Base-by-base conservation (phyloP, 805 yeast species). In the Pichia membranifaciens region DNA sequence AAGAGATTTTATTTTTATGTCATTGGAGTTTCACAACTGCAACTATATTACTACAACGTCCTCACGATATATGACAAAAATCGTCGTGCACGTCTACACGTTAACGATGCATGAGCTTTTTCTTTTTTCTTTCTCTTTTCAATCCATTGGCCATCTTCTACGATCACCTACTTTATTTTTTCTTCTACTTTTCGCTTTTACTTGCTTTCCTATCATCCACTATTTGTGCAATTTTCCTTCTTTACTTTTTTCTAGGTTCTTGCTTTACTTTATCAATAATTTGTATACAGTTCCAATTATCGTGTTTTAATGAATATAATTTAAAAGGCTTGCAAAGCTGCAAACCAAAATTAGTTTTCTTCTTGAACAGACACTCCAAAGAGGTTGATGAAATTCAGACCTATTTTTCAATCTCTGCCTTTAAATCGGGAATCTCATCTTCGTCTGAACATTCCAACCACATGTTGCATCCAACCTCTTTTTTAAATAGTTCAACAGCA, bases 401-500 rank as follows among this genome's bases (percentile, higher is more conserved):
- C 28, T 35, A 58, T 28, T 51, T 52, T 38, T 53, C 60, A 37
- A 65, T 56, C 43, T 58, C 57, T 5, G 64, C 70, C 53, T 74
- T 78, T 25, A 83, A 59, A 15, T 75, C 79, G 37, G 79, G 86
- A 33, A 84, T 75, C 45, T 85, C 91, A 35, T 84, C 90, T 48
- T 78, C 82, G 41, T 84, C 89, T 17, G 72, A 77, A 22, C 80
- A 58, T 56, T 83, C 84, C 35, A 83, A 69, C 32, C 84, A 70
- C 58, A 81, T 74, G 59, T 45, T 64, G n/a, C 87, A 88, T 16
- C 88, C 87, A n/a, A 90, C 83, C 54, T 83, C 82, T 43, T 78
- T 81, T 63, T 91, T 75, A 48, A 90, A 74, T 53, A 83, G 66
- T 61, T 90, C 96, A 20, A 87, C 77, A 2, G 96, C 95, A 4